Conservation (phyloP, 257 asterid genomes). For the Handroanthus guayacan region DNA sequence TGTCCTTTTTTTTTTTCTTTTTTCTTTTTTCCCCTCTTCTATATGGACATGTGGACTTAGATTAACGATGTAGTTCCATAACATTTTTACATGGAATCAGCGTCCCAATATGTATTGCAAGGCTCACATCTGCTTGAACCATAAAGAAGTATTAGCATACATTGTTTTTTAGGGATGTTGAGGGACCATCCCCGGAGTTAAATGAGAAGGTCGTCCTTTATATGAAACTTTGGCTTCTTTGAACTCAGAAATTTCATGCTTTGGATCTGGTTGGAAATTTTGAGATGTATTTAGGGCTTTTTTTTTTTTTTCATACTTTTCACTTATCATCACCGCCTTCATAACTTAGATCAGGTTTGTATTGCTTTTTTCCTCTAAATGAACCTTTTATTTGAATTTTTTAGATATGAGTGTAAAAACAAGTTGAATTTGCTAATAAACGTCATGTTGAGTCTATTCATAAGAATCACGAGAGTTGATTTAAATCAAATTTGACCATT, state of each 20-base stretch:
- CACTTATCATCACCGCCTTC: not conserved
- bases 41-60: conserved; percentile 10
- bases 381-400: not conserved
- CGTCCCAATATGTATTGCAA: not conserved
- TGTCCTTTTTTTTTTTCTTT: no score
- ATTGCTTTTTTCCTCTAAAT: not conserved
- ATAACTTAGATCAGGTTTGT: not conserved
- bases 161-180: not conserved
- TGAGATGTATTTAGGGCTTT: not conserved
- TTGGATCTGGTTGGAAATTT: not conserved
- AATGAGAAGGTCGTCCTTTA: not conserved
- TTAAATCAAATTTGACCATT: no score
- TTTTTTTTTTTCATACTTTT: not conserved
- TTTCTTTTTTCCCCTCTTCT: not conserved
- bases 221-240: not conserved
- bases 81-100: conserved; percentile 17
- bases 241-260: not conserved
- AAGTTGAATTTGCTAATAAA: no score
- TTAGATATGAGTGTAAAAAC: no score
- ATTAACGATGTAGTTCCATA: not conserved
- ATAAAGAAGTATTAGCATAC: not conserved
- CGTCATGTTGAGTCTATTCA: no score
- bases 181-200: not conserved
- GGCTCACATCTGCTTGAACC: conserved; percentile 2
- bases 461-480: no score